Percentiles rank a stretch among this genome's conserved stretches.
Conservation (phyloP, 129 eudicot genomes). For the Daucus carota region DH1_v3.0 NC_030381.2:53480501-53481000, state of each 20-base stretch:
- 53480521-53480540: slow-evolving; percentile 82
- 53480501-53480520: slow-evolving; percentile 48
- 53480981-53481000: slow-evolving; percentile 3
- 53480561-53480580: slow-evolving; percentile 99
- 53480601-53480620: slow-evolving; percentile 2
- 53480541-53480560: slow-evolving; percentile 65
- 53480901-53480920: not conserved
- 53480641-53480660: not conserved
- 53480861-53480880: not conserved
- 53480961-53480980: not conserved
- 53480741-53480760: slow-evolving; percentile 94
- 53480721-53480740: slow-evolving; percentile 87
- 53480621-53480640: not conserved
- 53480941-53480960: not conserved
- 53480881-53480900: not conserved
- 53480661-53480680: slow-evolving; percentile 49
- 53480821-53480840: not conserved
- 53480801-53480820: slow-evolving; percentile 15
- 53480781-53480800: slow-evolving; percentile 92
- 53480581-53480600: slow-evolving; percentile 20
- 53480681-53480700: slow-evolving; percentile 95
- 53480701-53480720: slow-evolving; percentile 88
- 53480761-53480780: slow-evolving; percentile 93
- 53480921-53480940: slow-evolving; percentile 2
- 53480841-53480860: not conserved